Evolutionary conservation across 2,329 filamentous ascomycete genomes (phyloP).

Genomic region (Exophiala mesophila): DNA sequence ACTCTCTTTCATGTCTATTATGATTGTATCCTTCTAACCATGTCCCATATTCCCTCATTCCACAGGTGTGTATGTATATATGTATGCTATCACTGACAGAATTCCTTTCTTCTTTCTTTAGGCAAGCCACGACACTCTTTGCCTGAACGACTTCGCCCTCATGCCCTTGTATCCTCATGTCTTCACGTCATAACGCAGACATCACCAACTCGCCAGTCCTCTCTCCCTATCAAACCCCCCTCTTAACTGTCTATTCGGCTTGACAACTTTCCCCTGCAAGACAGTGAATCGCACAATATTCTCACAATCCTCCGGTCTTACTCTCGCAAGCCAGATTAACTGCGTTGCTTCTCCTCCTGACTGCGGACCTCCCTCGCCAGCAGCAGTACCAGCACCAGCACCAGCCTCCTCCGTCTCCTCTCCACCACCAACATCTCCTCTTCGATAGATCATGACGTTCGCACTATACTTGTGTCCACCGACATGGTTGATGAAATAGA

Average conservation of each 20-base stretch:
- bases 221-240: constrained; percentile 83
- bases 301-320: constrained; percentile 84
- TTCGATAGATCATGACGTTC: constrained; percentile 87
- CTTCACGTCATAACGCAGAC: no score
- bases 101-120: no score
- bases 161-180: no score
- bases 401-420: constrained; percentile 5
- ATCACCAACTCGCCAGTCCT: constrained; percentile 80
- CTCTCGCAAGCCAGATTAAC: constrained; percentile 86
- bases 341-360: constrained; percentile 62
- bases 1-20: no score
- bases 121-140: no score
- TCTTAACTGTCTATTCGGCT: constrained; percentile 76
- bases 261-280: constrained; percentile 87
- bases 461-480: constrained; percentile 95
- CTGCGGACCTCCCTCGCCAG: constrained; percentile 29
- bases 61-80: no score
- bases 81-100: no score
- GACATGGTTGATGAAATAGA: constrained; percentile 85
- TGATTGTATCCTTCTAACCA: no score
- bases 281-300: constrained; percentile 86
- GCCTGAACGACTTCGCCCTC: no score
- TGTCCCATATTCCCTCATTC: no score
- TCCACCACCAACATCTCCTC: constrained; percentile 31
- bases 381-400: constrained; percentile 19